These are phyloP conservation scores for Yarrowia deformans DNA, from an alignment of 805 yeast species.

Conservation along the genomic window DNA sequence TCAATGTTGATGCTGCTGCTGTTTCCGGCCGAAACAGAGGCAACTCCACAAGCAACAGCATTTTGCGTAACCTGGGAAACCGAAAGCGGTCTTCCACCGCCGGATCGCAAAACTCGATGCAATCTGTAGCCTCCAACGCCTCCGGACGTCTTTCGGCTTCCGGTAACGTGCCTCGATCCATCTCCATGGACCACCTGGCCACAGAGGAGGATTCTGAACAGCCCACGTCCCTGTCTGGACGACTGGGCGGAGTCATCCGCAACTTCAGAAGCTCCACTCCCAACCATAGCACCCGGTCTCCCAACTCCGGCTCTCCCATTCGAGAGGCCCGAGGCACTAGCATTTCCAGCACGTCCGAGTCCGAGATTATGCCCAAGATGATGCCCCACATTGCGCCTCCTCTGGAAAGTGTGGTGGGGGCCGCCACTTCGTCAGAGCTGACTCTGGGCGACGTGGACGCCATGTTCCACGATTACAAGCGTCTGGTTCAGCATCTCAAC, in stretches of 20 bases:
- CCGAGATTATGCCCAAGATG: conserved; percentile 28
- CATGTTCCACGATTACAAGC: conserved; percentile 51
- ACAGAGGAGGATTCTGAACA: conserved; percentile 22
- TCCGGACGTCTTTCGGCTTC: conserved; percentile 14
- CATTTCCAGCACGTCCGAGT: conserved; percentile 32
- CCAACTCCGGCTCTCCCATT: conserved; percentile 32
- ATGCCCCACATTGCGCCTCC: conserved; percentile 43
- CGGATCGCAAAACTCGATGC: conserved; percentile 19
- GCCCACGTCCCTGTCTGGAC: conserved; percentile 15
- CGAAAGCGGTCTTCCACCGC: conserved; percentile 20
- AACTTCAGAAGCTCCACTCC: conserved; percentile 36
- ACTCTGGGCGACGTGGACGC: conserved; percentile 50
- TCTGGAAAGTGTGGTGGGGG: conserved; percentile 42
- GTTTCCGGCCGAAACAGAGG: conserved; percentile 42
- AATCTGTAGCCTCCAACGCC: conserved; percentile 10
- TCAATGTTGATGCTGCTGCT: conserved; percentile 19
- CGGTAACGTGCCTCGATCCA: conserved; percentile 31
- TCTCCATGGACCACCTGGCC: conserved; percentile 34
- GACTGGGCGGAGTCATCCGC: conserved; percentile 34
- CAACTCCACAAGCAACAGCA: conserved; percentile 38
- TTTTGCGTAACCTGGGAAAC: conserved; percentile 18
- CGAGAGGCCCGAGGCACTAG: conserved; percentile 35
- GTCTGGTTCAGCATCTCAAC: conserved; percentile 49
- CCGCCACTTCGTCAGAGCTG: conserved; percentile 48
- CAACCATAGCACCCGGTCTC: conserved; percentile 18